A percentile compares a stretch with the other conserved stretches of the same genome.
phyloP scores from a whole-genome alignment of 148 eudicot genomes.

The Mesembryanthemum crystallinum region DNA sequence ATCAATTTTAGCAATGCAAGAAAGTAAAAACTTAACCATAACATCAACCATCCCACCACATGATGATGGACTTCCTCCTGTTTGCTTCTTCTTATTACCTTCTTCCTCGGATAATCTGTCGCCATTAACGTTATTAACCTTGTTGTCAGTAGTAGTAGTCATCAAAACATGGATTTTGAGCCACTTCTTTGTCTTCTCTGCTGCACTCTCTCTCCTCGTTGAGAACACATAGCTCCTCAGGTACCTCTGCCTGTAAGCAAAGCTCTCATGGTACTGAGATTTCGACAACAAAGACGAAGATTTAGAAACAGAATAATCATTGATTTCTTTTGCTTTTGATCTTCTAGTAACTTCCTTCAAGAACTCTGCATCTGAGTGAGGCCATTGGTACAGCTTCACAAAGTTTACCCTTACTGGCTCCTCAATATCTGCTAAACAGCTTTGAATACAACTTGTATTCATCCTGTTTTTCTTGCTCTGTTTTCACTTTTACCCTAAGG shows the following conservation, averaged over 20 bases:
- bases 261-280: slow-evolving; percentile 18
- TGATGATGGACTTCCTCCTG: background rate
- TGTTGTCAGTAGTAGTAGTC: too few species aligned
- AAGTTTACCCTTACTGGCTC: slow-evolving; percentile 5
- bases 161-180: background rate
- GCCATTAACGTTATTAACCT: background rate
- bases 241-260: slow-evolving; percentile 23
- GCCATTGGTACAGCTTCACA: slow-evolving; percentile 15
- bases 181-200: slow-evolving; percentile 14
- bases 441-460: slow-evolving; percentile 14
- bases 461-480: background rate
- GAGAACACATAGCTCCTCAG: slow-evolving; percentile 28
- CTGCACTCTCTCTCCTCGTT: background rate
- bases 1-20: slow-evolving; percentile 22
- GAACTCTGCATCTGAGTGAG: slow-evolving; percentile 29
- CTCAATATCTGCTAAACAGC: slow-evolving; percentile 13
- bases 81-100: background rate
- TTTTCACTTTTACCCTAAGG: background rate
- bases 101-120: background rate
- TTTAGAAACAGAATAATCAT: background rate
- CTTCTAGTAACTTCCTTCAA: slow-evolving; percentile 11
- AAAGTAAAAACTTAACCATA: slow-evolving; percentile 10
- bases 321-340: background rate
- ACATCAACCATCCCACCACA: background rate
- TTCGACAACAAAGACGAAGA: background rate